Evolutionary conservation across 257 asterid genomes (phyloP).

Genomic region (Nicotiana tabacum): DNA sequence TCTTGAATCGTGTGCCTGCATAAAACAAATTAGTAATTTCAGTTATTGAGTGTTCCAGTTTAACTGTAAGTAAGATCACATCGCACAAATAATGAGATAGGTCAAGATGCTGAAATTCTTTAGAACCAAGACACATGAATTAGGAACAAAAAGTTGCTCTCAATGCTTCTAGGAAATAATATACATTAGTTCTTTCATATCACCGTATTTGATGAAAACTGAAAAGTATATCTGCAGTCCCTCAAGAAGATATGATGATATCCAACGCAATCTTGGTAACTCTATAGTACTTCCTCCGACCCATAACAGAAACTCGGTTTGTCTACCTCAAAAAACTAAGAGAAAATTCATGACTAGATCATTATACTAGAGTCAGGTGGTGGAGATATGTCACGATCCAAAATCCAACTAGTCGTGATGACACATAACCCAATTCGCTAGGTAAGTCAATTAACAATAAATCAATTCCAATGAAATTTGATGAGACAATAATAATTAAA

Average conservation of each 20-base stretch:
- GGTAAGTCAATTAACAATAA: too few relatives aligned
- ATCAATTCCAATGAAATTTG: too few relatives aligned
- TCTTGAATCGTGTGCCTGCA: too few relatives aligned
- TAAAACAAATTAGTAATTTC: too few relatives aligned
- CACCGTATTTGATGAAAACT: not conserved
- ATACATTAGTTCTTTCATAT: not conserved
- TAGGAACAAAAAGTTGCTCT: not conserved
- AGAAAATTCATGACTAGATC: not conserved
- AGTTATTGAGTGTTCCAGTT: too few relatives aligned
- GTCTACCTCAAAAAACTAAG: not conserved
- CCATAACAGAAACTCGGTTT: not conserved
- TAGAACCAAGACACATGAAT: not conserved
- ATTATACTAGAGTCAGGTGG: not conserved
- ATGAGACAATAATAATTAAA: too few relatives aligned
- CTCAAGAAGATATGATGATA: not conserved
- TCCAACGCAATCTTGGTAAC: too few relatives aligned
- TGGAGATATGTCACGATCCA: not conserved
- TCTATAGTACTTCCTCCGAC: not conserved
- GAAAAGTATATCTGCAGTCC: not conserved
- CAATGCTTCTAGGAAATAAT: not conserved
- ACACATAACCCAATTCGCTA: too few relatives aligned
- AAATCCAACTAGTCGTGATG: too few relatives aligned
- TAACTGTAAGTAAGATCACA: not conserved
- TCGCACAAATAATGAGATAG: not conserved
- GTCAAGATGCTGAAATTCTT: not conserved